Evolutionary conservation across 352 stramenopile genomes (phyloP), one percentile per base, ranked within the genome.

Genomic region (Pythium coloratum): DNA sequence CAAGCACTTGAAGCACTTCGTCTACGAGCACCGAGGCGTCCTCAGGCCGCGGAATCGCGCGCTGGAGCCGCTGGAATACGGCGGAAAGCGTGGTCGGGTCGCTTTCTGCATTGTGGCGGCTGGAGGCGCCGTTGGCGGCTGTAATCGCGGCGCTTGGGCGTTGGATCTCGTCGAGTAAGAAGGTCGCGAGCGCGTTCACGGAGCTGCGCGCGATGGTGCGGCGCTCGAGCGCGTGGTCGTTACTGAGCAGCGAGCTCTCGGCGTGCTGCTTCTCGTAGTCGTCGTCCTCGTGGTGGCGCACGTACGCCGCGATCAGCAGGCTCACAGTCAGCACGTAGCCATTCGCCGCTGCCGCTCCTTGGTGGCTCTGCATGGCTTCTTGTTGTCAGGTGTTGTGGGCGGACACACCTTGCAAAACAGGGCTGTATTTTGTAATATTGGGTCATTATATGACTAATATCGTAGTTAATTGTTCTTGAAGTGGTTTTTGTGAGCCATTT

Each of bases 161-260:
- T 56, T 90, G 80, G 51, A 90, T 76, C 64, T 92, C 84, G 55
- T 61, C 50, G 16, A 74, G 67, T 13, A 92, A 73, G 61, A 92
- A 90, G 38, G 71, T 70, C 28, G 76, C 80, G 18, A 92, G 66
- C 1, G 58, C 69, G 32, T 83, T 79, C 18, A 90, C 69, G 34
- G 82, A 74, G n/a, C 3, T 47, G 42, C 62, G 67, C 33, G 62
- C 62, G 44, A 74, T 46, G 57, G 53, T 66, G 62, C 69, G 69
- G 67, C 67, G 67, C 56, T 66, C 62, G 40, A 64, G 40, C 53
- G 44, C 42, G 40, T 53, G 58, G 38, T 72, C 66, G 44, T 10
- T 26, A 24, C 55, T 66, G 38, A 66, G 67, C 20, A 69, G 42
- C 14, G 67, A 74, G 24, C 28, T 57, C 36, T 70, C 58, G 18